Evolutionary conservation across 163 green algal genomes (phyloP).

Genomic region (Scenedesmus sp.): DNA sequence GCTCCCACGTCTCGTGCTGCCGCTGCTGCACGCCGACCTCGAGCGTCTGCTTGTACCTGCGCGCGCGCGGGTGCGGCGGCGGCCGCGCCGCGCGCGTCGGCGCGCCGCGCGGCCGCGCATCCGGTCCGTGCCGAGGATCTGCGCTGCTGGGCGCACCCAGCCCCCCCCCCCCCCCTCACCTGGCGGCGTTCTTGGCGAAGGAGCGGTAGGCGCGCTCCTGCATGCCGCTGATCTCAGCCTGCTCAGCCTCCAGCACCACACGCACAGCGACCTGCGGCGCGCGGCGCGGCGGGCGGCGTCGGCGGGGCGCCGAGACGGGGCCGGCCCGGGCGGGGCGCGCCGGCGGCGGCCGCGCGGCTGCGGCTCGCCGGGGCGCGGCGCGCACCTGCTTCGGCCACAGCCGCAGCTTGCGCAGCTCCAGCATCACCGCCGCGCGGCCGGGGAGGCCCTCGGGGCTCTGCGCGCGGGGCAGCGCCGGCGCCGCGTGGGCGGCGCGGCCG

Average conservation of each 20-base stretch:
- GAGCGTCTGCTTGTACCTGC: constrained; percentile 40
- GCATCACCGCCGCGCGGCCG: constrained; percentile 52
- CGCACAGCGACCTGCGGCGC: constrained; percentile 67
- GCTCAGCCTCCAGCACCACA: constrained; percentile 47
- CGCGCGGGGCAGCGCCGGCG: background rate
- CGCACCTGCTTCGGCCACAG: constrained; percentile 70
- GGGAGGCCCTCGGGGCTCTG: constrained; percentile 35
- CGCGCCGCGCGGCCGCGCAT: too few species aligned
- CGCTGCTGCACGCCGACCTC: constrained; percentile 25
- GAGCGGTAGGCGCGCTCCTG: constrained; percentile 59
- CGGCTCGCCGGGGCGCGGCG: too few species aligned
- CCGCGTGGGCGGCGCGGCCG: background rate
- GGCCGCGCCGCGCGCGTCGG: too few species aligned
- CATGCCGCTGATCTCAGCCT: constrained; percentile 53
- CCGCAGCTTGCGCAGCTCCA: constrained; percentile 69
- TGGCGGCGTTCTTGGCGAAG: constrained; percentile 44
- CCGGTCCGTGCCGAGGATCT: constrained; percentile 24
- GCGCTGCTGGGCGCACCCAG: too few species aligned
- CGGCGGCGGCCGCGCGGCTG: too few species aligned
- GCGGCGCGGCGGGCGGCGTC: too few species aligned
- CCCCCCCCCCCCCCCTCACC: constrained; percentile 25
- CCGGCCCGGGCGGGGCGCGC: too few species aligned
- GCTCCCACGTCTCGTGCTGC: constrained; percentile 40
- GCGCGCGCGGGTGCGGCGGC: too few species aligned
- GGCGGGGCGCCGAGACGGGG: too few species aligned